Evolutionary conservation across 306 rosid genomes (phyloP).

Genomic region (Prunus padus): DNA sequence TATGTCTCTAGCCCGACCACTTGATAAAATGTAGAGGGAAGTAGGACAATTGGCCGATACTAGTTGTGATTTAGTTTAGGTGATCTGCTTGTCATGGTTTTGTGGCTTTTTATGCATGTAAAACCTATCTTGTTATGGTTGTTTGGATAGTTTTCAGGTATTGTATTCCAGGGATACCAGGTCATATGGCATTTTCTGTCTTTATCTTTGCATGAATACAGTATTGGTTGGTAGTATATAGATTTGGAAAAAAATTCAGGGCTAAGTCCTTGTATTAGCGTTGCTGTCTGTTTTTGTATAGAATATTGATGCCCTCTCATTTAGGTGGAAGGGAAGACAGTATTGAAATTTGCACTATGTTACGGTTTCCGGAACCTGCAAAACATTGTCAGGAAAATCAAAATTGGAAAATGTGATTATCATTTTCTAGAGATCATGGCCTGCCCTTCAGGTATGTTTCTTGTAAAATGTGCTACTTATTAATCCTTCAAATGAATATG

Average conservation of each 20-base stretch:
- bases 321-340: slow-evolving; percentile 79
- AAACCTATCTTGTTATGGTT: too few relatives aligned
- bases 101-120: not conserved
- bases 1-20: too few relatives aligned
- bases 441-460: slow-evolving; percentile 80
- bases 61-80: not conserved
- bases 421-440: slow-evolving; percentile 96
- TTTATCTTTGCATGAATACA: not conserved
- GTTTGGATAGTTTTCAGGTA: too few relatives aligned
- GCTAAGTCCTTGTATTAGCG: not conserved
- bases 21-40: too few relatives aligned
- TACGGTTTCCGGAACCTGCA: slow-evolving; percentile 92
- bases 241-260: not conserved
- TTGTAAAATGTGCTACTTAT: not conserved
- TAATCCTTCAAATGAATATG: not conserved
- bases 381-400: slow-evolving; percentile 75
- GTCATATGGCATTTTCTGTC: too few relatives aligned
- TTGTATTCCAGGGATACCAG: too few relatives aligned
- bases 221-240: not conserved
- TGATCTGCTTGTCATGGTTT: not conserved
- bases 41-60: not conserved
- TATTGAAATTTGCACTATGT: slow-evolving; percentile 76
- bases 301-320: slow-evolving; percentile 19
- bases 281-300: slow-evolving; percentile 10
- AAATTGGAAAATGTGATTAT: slow-evolving; percentile 75